Evolutionary conservation across 2,329 filamentous ascomycete genomes (phyloP).

Genomic region (Corynespora cassiicola): DNA sequence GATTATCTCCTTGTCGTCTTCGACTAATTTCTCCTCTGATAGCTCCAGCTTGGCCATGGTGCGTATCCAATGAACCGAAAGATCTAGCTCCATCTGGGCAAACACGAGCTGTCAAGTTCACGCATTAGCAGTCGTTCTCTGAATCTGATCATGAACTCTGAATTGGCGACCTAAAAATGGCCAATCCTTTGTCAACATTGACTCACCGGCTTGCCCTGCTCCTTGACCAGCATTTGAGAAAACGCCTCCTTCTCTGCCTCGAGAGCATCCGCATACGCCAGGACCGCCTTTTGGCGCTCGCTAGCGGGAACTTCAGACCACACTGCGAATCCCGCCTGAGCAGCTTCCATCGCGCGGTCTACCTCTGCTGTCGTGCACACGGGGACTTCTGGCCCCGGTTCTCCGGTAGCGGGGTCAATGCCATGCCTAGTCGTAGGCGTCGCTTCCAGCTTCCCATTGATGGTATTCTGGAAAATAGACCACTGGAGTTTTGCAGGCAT

Average conservation of each 20-base stretch:
- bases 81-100: constrained; percentile 4
- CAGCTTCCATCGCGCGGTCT: constrained; percentile 50
- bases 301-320: constrained; percentile 41
- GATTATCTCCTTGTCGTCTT: constrained; percentile 20
- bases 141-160: no score
- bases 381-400: constrained; percentile 54
- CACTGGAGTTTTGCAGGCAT: no score
- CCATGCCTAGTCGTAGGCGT: constrained; percentile 50
- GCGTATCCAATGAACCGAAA: constrained; percentile 28
- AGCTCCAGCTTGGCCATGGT: no score
- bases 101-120: not conserved
- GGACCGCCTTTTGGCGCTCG: constrained; percentile 17
- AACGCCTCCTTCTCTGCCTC: constrained; percentile 17
- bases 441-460: constrained; percentile 53
- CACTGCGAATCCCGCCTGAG: constrained; percentile 47
- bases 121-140: not conserved
- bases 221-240: constrained; percentile 15
- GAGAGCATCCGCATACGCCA: constrained; percentile 18
- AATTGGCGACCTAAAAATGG: no score
- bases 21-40: no score
- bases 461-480: constrained; percentile 46
- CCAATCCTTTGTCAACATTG: no score
- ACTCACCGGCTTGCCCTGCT: constrained; percentile 26
- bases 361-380: constrained; percentile 54
- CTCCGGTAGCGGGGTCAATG: constrained; percentile 56